Conservation (phyloP, 805 yeast species). For the Yarrowia sp. region DNA sequence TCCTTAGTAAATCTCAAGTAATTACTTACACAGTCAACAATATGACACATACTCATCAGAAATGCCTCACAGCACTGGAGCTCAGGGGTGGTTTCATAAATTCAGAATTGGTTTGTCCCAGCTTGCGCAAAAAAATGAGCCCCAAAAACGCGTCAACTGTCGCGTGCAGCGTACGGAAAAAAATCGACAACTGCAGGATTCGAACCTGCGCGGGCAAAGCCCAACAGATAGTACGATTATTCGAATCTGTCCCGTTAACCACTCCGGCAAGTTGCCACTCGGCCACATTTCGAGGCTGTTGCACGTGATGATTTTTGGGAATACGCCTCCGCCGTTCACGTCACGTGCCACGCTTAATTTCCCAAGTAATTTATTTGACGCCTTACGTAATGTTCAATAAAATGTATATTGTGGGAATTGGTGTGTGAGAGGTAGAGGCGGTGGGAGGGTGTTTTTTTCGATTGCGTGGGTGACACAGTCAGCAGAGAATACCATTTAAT, state of each 20-base stretch:
- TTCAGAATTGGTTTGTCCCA: no score
- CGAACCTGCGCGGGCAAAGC: slow-evolving; percentile 41
- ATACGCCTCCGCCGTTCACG: not conserved
- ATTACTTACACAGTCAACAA: no score
- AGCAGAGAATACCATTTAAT: no score
- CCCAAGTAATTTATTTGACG: not conserved
- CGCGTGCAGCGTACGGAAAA: not conserved
- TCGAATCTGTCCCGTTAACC: slow-evolving; percentile 26
- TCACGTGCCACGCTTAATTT: not conserved
- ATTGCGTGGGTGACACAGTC: no score
- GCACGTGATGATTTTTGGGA: not conserved
- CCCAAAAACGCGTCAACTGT: not conserved
- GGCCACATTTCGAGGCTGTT: not conserved
- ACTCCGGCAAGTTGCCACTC: slow-evolving; percentile 26
- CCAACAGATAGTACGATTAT: slow-evolving; percentile 30
- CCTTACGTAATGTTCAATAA: not conserved
- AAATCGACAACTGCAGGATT: slow-evolving; percentile 39
- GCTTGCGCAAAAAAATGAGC: not conserved
- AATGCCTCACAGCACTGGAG: no score
- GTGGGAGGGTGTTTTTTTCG: no score
- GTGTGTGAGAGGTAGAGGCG: no score
- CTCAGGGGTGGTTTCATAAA: no score
- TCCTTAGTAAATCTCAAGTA: no score
- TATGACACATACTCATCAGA: no score
- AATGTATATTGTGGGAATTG: no score